Base-by-base conservation (phyloP, 495 filamentous ascomycete genomes). In the Penicillium cinerascens region DNA sequence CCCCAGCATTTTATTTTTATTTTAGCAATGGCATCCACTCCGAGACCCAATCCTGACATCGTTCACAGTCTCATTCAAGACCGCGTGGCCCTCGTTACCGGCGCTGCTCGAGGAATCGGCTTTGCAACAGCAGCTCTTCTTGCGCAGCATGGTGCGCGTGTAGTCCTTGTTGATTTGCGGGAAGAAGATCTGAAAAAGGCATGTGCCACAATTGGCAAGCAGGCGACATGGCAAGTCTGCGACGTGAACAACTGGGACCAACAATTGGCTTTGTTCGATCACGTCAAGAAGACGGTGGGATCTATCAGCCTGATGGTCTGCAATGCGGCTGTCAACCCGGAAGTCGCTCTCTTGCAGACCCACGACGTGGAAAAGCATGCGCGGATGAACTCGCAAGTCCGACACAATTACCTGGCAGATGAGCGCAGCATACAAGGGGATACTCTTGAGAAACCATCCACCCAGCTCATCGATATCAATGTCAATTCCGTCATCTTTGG, bases 81-180 rank as follows among this genome's bases (percentile, higher is more conserved):
- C 18, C 40, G 65, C 25, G 60, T 66, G 18, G 63, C 60, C 44
- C 61, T 72, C 9, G 56, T 74, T n/a, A 66, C 68, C 21, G 71
- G 71, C 7, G 61, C 67, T 9, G 69, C 69, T 26, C 54, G 63
- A 18, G 71, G 69, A 8, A 59, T 74, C 18, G 69, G 69, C 4
- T 68, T 72, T 41, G 58, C 56, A 25, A 54, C 67, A 1, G 56
- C 54, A 11, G 50, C 48, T 4, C 58, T 67, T 11, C 67, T 78
- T 8, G 49, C 61, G 5, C 55, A 60, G 10, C 57, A 65, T 44
- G 68, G 67, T 27, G 64, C 64, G 13, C 66, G 59, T 29, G 66
- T 76, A 3, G 65, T 68, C 2, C 51, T 77, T 38, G 72, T 64
- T 3, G 72, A 77, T 39, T 26, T 75, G 10, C 55, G 57, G 22